Percentiles rank a stretch among this genome's conserved stretches.
These are phyloP conservation scores for Neurospora tetrasperma DNA, from an alignment of 495 filamentous ascomycete genomes.

Conservation along the genomic window DNA sequence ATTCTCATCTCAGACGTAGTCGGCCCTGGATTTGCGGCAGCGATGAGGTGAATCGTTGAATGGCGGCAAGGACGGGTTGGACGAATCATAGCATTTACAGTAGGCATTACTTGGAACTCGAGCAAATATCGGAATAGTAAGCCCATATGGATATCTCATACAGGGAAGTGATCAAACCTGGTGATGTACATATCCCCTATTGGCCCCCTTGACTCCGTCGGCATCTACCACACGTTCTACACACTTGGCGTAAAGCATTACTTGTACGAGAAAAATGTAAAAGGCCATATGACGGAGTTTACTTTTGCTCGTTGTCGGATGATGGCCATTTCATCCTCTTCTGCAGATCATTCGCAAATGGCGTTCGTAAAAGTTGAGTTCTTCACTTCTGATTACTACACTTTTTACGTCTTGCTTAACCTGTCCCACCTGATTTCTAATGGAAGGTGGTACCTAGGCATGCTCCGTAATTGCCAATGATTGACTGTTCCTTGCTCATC, in stretches of 20 bases:
- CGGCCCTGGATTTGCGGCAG: not conserved
- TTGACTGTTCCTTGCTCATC: not conserved
- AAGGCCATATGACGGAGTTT: not conserved
- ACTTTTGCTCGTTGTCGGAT: not conserved
- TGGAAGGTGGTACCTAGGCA: not conserved
- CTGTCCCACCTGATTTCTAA: not conserved
- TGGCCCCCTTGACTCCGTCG: not conserved
- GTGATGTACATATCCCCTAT: not conserved
- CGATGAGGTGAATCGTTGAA: not conserved
- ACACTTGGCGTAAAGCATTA: not conserved
- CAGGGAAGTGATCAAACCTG: not conserved
- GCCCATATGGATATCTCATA: not conserved
- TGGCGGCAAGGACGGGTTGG: not conserved
- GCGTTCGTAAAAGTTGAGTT: not conserved
- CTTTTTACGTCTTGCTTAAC: not conserved
- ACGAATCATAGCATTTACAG: not conserved
- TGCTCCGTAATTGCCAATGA: not conserved
- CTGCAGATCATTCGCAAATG: not conserved
- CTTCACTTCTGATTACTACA: not conserved
- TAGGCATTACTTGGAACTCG: not conserved
- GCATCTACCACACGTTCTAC: not conserved
- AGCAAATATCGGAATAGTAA: not conserved
- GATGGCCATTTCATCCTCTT: not conserved
- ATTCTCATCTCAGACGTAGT: conserved; percentile 2
- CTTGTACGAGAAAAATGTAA: not conserved